Percentiles rank a stretch among this genome's conserved stretches.
Conservation (phyloP, 1,284 basidiomycete species). For the Phellinidium pouzarii region DNA sequence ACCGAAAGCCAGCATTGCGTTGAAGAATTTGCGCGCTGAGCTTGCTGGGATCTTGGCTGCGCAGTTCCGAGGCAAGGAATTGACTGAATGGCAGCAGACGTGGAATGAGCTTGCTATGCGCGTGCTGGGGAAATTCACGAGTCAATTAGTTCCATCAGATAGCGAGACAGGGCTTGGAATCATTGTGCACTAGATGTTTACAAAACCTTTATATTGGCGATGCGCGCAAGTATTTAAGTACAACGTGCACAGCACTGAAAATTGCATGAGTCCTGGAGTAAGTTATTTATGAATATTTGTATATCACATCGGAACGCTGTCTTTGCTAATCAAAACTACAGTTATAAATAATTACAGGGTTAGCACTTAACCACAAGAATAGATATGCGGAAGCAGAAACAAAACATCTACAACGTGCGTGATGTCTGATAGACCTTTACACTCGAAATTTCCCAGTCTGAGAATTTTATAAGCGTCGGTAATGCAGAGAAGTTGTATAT, state of each 20-base stretch:
- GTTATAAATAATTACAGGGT: too few species aligned
- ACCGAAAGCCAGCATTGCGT: slow-evolving; percentile 71
- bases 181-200: slow-evolving; percentile 18
- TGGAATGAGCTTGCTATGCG: slow-evolving; percentile 72
- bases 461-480: not conserved
- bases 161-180: slow-evolving; percentile 21
- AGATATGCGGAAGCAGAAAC: too few species aligned
- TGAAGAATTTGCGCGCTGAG: slow-evolving; percentile 74
- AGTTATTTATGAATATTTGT: too few species aligned
- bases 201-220: not conserved
- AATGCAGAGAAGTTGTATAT: not conserved
- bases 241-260: too few species aligned
- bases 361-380: not conserved
- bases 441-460: slow-evolving; percentile 73
- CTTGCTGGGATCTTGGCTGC: slow-evolving; percentile 58
- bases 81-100: slow-evolving; percentile 50
- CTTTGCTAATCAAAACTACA: too few species aligned
- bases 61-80: slow-evolving; percentile 55
- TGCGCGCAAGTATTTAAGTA: too few species aligned
- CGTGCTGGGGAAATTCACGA: slow-evolving; percentile 46
- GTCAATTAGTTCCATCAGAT: slow-evolving; percentile 1
- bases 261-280: too few species aligned
- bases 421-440: slow-evolving; percentile 56
- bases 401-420: slow-evolving; percentile 7
- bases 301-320: too few species aligned